phyloP scores from a whole-genome alignment of 768 basidiomycete species.

The Lyophyllum atratum region DNA sequence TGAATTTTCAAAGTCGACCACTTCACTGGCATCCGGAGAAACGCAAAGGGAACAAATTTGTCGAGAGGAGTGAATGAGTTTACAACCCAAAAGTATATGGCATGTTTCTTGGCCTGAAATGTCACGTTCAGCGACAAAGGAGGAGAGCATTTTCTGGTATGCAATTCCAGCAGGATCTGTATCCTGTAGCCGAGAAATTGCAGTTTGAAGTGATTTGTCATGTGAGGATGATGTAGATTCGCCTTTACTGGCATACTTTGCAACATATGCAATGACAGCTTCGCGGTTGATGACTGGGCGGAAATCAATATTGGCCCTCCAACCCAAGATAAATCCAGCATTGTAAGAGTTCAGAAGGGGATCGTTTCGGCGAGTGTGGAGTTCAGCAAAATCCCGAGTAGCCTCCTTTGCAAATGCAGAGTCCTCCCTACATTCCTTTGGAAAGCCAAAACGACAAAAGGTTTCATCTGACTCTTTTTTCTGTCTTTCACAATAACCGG shows the following conservation, averaged over 20 bases:
- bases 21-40: slow-evolving; percentile 10
- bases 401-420: background rate
- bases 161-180: slow-evolving; percentile 7
- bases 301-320: slow-evolving; percentile 26
- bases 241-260: slow-evolving; percentile 12
- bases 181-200: slow-evolving; percentile 5
- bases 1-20: background rate
- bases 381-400: slow-evolving; percentile 10
- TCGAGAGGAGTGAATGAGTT: background rate
- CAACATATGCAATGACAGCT: slow-evolving; percentile 12
- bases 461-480: slow-evolving; percentile 2
- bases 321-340: slow-evolving; percentile 17
- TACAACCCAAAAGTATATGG: slow-evolving; percentile 9
- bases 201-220: slow-evolving; percentile 4
- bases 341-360: slow-evolving; percentile 20
- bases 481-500: slow-evolving; percentile 1
- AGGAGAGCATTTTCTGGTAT: slow-evolving; percentile 13
- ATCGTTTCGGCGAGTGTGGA: slow-evolving; percentile 20
- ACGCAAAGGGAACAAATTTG: background rate
- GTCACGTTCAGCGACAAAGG: slow-evolving; percentile 9
- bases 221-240: slow-evolving; percentile 4
- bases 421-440: slow-evolving; percentile 6
- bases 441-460: slow-evolving; percentile 14
- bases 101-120: slow-evolving; percentile 11
- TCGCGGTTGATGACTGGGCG: slow-evolving; percentile 3